A percentile compares a stretch with the other conserved stretches of the same genome.
These are phyloP conservation scores for Dictyostelium citrinum DNA, from an alignment of 78 protist species.

Conservation along the genomic window DNA sequence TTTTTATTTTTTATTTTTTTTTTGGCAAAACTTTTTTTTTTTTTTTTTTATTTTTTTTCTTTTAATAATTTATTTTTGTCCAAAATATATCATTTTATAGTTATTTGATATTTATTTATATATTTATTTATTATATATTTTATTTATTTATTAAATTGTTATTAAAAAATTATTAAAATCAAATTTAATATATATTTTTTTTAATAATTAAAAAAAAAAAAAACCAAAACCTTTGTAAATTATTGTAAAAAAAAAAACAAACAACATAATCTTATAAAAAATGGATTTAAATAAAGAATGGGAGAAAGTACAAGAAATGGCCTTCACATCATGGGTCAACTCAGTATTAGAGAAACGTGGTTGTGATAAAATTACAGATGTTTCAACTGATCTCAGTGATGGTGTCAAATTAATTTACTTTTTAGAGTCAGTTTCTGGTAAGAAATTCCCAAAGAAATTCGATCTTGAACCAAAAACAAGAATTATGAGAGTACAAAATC, in stretches of 20 bases:
- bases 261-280: neutral
- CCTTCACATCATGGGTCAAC: slow-evolving; percentile 84
- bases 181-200: neutral
- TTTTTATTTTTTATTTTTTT: neutral
- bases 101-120: neutral
- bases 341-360: slow-evolving; percentile 74
- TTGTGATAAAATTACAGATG: slow-evolving; percentile 44
- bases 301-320: slow-evolving; percentile 80
- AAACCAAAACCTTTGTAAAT: neutral
- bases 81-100: neutral
- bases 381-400: slow-evolving; percentile 74
- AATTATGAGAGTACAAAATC: slow-evolving; percentile 70
- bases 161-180: neutral
- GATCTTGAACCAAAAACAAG: slow-evolving; percentile 76
- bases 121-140: neutral
- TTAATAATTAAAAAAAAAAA: neutral
- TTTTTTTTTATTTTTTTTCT: neutral
- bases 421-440: slow-evolving; percentile 74
- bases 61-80: neutral
- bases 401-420: slow-evolving; percentile 81
- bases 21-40: neutral
- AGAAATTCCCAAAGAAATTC: slow-evolving; percentile 70
- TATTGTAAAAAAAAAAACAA: neutral
- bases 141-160: neutral
- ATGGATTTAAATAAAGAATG: slow-evolving; percentile 63